Conservation (phyloP, 208 protist genomes). For the Leishmania aethiopica region DNA sequence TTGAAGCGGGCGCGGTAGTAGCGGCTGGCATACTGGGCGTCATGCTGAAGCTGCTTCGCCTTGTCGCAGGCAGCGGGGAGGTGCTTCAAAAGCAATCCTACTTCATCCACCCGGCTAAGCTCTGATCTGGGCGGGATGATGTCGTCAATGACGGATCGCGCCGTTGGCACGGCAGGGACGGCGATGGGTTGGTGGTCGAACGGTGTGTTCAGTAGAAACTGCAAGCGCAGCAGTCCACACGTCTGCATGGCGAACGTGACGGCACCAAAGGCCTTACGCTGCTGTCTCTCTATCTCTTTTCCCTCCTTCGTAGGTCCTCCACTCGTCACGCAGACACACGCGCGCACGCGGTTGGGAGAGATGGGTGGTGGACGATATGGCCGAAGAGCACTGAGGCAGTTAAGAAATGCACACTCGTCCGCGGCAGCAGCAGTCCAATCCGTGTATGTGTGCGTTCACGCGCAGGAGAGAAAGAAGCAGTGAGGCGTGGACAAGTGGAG, state of each 20-base stretch:
- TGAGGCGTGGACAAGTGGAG: background rate
- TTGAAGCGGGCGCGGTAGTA: slow-evolving; percentile 78
- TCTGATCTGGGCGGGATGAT: slow-evolving; percentile 30
- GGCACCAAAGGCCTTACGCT: background rate
- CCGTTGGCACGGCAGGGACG: slow-evolving; percentile 35
- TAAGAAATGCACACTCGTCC: background rate
- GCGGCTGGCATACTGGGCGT: slow-evolving; percentile 47
- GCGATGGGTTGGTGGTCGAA: slow-evolving; percentile 71
- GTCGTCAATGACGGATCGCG: slow-evolving; percentile 9
- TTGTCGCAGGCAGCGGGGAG: slow-evolving; percentile 55
- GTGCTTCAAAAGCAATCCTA: slow-evolving; percentile 47
- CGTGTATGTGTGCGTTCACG: background rate
- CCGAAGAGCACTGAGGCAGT: background rate
- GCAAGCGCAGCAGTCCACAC: slow-evolving; percentile 9
- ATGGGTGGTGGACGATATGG: too few relatives aligned
- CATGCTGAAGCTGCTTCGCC: slow-evolving; percentile 50
- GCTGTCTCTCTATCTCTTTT: background rate
- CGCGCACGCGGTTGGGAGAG: background rate
- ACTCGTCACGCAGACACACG: background rate
- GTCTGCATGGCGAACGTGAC: background rate
- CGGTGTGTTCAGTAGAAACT: slow-evolving; percentile 48
- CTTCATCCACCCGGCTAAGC: slow-evolving; percentile 45
- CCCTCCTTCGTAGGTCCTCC: background rate
- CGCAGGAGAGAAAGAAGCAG: background rate
- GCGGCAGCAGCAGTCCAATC: background rate